Evolutionary conservation across 2,329 filamentous ascomycete species (phyloP), one percentile per base, ranked within the genome.

Genomic region (Diaporthe capsici): DNA sequence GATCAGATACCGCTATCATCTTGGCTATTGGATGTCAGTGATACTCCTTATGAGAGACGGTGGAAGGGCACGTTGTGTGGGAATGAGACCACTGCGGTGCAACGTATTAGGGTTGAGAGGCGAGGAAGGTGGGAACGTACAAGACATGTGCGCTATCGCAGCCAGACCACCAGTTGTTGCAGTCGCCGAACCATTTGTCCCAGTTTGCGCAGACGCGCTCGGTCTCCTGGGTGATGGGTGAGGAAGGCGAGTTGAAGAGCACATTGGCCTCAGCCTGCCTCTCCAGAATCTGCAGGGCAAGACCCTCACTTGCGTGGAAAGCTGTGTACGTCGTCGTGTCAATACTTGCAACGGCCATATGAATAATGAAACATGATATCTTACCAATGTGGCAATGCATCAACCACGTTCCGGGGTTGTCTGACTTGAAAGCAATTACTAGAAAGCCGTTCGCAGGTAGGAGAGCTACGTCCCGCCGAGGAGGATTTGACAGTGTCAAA

Each of bases 371-470:
- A 12, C 10, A 25, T 39, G 44, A 22, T 25, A 28, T 49, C 82
- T 87, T 88, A 12, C 84, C 84, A 4, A 88, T 86, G 78, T 89
- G 87, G 79, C 88, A 89, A 79, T 89, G 88, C 78, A 89, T 84
- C 1, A 88, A 80, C 87, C 87, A 89, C 0, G 82, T 81, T 0
- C 88, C 88, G 1, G 88, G 86, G 80, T 90, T 90, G 73, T 86
- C 83, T 0, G 85, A 84, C 78, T 87, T 81, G 77, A 89, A 87
- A 2, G 87, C 88, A 72, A 90, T 82, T n/a, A 88, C 86, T 4
- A 89, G 72, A 80, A 87, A 86, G 0, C 88, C 88, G 13, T 79
- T 77, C 1, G 79, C 80, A 0, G 84, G 85, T 3, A 91, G 83
- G 77, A 88, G 84, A 8, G 88, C 88, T 2, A 88, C 87, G 78